These are phyloP conservation scores for Fusarium marasasianum DNA, from an alignment of 2,329 filamentous ascomycete species.

Conservation along the genomic window DNA sequence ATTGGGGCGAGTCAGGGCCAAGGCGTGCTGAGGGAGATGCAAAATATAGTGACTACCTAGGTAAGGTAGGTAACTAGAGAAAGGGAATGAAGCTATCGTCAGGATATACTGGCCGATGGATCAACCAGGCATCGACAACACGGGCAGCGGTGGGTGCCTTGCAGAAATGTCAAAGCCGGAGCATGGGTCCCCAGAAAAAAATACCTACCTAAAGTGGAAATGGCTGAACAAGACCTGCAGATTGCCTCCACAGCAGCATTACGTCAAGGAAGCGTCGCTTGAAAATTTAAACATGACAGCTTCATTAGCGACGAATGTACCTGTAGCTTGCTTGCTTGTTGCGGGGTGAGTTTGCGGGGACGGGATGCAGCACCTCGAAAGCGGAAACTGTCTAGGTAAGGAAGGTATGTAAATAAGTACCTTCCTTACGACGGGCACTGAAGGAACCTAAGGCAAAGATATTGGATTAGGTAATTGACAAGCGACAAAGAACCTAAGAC, in stretches of 20 bases:
- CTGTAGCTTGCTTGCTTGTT: neutral
- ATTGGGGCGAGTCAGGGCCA: neutral
- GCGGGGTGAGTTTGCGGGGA: neutral
- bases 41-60: neutral
- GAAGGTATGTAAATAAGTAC: too few species aligned
- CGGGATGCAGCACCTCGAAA: neutral
- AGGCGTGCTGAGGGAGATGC: neutral
- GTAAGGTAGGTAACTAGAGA: too few species aligned
- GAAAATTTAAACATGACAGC: neutral
- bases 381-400: neutral
- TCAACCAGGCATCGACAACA: constrained; percentile 6
- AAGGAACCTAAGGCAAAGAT: neutral
- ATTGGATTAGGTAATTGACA: neutral
- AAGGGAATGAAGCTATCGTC: constrained; percentile 9
- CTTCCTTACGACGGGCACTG: neutral
- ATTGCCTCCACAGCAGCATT: neutral
- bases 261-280: constrained; percentile 17
- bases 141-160: constrained; percentile 3
- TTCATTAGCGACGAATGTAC: neutral
- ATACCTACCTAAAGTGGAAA: constrained; percentile 11
- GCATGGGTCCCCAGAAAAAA: neutral
- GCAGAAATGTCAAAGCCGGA: constrained; percentile 8
- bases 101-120: neutral
- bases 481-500: neutral
- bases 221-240: constrained; percentile 15